These are phyloP conservation scores for Mycosphaerelloides madeirae DNA, from an alignment of 2,329 filamentous ascomycete genomes.

Conservation along the genomic window DNA sequence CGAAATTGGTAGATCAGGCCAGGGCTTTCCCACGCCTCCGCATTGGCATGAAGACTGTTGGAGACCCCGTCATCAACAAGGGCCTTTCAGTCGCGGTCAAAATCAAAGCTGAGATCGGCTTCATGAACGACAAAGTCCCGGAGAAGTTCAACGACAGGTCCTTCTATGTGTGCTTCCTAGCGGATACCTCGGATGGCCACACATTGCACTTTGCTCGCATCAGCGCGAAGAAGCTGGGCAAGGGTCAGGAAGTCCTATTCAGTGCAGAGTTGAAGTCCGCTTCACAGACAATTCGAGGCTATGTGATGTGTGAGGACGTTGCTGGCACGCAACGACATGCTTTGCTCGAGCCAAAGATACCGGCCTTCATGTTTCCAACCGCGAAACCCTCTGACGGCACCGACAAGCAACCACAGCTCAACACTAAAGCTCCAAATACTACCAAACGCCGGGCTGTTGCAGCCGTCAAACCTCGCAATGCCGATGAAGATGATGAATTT, in stretches of 20 bases:
- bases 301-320: slow-evolving; percentile 80
- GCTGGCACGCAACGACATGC: slow-evolving; percentile 55
- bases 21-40: slow-evolving; percentile 66
- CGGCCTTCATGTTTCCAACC: slow-evolving; percentile 41
- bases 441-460: slow-evolving; percentile 21
- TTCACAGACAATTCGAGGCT: slow-evolving; percentile 59
- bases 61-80: slow-evolving; percentile 37
- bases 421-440: slow-evolving; percentile 22
- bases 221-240: slow-evolving; percentile 60
- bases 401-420: slow-evolving; percentile 5
- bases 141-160: slow-evolving; percentile 59
- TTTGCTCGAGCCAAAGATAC: slow-evolving; percentile 48
- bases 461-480: neutral
- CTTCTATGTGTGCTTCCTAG: slow-evolving; percentile 69
- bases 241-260: slow-evolving; percentile 57
- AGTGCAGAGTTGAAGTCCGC: slow-evolving; percentile 51
- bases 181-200: slow-evolving; percentile 63
- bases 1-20: slow-evolving; percentile 60
- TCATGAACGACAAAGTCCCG: slow-evolving; percentile 60
- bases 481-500: slow-evolving; percentile 43
- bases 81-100: slow-evolving; percentile 52
- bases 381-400: slow-evolving; percentile 17
- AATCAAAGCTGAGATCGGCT: slow-evolving; percentile 64
- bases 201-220: slow-evolving; percentile 65
- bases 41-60: slow-evolving; percentile 49